Evolutionary conservation across 2,329 filamentous ascomycete species (phyloP).

Genomic region (Ophidiomyces ophidiicola): DNA sequence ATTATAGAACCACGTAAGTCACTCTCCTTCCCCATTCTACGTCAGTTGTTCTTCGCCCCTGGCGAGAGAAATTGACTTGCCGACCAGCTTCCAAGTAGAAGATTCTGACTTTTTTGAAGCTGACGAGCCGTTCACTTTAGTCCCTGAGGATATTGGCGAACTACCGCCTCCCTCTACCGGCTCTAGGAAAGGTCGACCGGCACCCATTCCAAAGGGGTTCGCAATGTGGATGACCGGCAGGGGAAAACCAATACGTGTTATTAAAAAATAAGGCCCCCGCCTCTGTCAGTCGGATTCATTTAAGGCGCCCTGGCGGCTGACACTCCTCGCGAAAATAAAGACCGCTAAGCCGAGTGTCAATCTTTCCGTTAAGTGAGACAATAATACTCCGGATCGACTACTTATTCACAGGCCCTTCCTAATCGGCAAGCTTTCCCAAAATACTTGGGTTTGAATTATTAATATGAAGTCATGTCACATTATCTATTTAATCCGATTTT

Average conservation of each 20-base stretch:
- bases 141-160: slow-evolving; percentile 4
- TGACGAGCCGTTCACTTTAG: slow-evolving; percentile 1
- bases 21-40: slow-evolving; percentile 14
- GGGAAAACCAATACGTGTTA: slow-evolving; percentile 22
- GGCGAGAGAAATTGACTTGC: not conserved
- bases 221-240: slow-evolving; percentile 36
- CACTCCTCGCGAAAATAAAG: too few species aligned
- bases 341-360: too few species aligned
- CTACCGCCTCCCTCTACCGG: slow-evolving; percentile 17
- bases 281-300: too few species aligned
- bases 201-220: slow-evolving; percentile 27
- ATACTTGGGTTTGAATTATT: too few species aligned
- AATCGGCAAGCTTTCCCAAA: too few species aligned
- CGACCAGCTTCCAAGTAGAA: not conserved
- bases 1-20: not conserved
- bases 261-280: too few species aligned
- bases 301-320: too few species aligned
- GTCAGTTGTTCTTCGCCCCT: slow-evolving; percentile 1
- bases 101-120: not conserved
- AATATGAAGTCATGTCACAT: too few species aligned
- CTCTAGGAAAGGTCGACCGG: slow-evolving; percentile 24
- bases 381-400: too few species aligned
- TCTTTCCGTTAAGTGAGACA: too few species aligned
- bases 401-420: too few species aligned
- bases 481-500: too few species aligned